A percentile compares a stretch with the other conserved stretches of the same genome.
Conservation (phyloP, 768 basidiomycete genomes). For the Psilocybe cubensis region DNA sequence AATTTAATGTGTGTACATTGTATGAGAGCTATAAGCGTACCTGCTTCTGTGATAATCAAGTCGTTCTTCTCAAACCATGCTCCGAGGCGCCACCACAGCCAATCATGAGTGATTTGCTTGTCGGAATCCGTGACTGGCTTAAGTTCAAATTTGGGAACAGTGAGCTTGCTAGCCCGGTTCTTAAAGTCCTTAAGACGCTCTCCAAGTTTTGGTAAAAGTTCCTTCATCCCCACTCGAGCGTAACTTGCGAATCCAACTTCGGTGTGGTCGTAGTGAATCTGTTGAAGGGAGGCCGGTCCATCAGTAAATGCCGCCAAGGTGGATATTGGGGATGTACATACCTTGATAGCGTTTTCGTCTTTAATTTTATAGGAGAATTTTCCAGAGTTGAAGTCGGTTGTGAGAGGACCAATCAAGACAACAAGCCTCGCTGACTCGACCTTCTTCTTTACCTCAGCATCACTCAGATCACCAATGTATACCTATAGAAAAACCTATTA, state of each 20-base stretch:
- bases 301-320: no score
- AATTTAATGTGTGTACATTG: neutral
- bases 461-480: slow-evolving; percentile 8
- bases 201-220: slow-evolving; percentile 13
- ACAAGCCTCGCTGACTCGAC: slow-evolving; percentile 14
- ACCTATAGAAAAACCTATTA: neutral
- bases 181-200: slow-evolving; percentile 5
- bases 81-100: slow-evolving; percentile 14
- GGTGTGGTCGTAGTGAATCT: slow-evolving; percentile 14
- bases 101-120: slow-evolving; percentile 8
- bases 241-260: slow-evolving; percentile 14
- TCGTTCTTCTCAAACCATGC: slow-evolving; percentile 13
- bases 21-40: neutral
- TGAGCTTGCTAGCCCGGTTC: slow-evolving; percentile 5
- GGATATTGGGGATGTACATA: slow-evolving; percentile 2
- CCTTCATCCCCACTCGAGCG: slow-evolving; percentile 11
- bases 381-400: slow-evolving; percentile 15
- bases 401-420: slow-evolving; percentile 11
- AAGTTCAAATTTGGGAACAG: slow-evolving; percentile 7
- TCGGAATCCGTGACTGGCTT: slow-evolving; percentile 7
- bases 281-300: no score
- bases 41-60: slow-evolving; percentile 13
- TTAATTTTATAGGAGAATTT: slow-evolving; percentile 13
- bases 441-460: slow-evolving; percentile 9
- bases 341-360: slow-evolving; percentile 4